Base-by-base conservation (phyloP, 768 basidiomycete species). In the Pleurotus ostreatus region DNA sequence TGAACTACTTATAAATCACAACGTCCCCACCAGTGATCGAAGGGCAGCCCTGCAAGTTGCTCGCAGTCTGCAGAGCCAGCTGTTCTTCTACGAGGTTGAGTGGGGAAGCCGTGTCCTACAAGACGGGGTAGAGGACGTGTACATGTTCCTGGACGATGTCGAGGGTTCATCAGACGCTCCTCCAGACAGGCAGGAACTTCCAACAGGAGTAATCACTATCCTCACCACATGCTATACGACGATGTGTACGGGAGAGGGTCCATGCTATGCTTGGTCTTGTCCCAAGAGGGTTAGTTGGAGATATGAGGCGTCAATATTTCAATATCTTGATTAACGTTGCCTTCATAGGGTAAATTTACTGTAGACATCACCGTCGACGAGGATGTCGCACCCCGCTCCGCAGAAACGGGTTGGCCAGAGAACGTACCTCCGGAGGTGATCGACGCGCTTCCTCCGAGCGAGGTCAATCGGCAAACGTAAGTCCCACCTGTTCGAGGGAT, bases 51-150 rank as follows among this genome's bases (percentile, higher is more conserved):
- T 97, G 25, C 86, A 89, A 66, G 87, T 96, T 38, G 97, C 94
- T 3, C 85, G 93, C 39, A 92, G 90, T 56, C 76, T 98, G 38
- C 94, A 98, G 66, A 87, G 83, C 57, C 93, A 96, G 67, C 79
- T 98, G 4, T 98, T 94, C 78, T 95, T 97, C 70, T 92, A 93
- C 66, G 96, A 98, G 68, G 94, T 98, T 5, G 94, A 98, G 66
- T 96, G 94, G 92, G 92, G 89, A 26, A 85, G 86, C 49, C 83
- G 86, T 16, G 77, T 86, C 1, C 71, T 97, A 55, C 84, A 89
- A 55, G 94, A 95, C 64, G 86, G 89, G 2, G 89, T 95, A 3
- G 94, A 95, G 64, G 92, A 95, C 59, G 94, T 97, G 5, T 97
- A 91, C 72, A 90, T 89, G 78, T 96, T 97, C 70, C 75, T 92